Evolutionary conservation across 2,329 filamentous ascomycete species (phyloP).

Genomic region (Pseudocercospora crystallina): DNA sequence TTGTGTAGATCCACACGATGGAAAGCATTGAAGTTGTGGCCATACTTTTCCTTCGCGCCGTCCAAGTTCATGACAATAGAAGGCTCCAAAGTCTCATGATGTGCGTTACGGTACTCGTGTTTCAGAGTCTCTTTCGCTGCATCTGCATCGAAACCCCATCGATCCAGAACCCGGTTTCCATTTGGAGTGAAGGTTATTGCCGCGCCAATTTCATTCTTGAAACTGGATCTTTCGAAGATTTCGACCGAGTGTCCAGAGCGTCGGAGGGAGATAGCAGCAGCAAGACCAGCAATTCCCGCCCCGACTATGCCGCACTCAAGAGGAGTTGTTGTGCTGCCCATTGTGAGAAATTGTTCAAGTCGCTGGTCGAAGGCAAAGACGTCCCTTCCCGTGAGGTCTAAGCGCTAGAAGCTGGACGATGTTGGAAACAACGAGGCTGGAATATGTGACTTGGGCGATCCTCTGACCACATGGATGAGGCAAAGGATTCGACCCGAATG

Average conservation of each 20-base stretch:
- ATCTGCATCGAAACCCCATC: conserved; percentile 38
- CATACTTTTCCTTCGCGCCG: conserved; percentile 12
- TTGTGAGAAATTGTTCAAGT: background rate
- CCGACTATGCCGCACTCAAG: conserved; percentile 23
- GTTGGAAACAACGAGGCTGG: too few relatives aligned
- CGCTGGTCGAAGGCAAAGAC: too few relatives aligned
- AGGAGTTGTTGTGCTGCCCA: background rate
- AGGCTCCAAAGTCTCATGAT: conserved; percentile 11
- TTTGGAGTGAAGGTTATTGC: conserved; percentile 45
- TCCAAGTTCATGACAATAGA: conserved; percentile 7
- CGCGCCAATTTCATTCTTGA: conserved; percentile 45
- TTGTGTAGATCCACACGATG: conserved; percentile 26
- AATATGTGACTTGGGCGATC: too few relatives aligned
- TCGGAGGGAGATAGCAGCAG: conserved; percentile 21
- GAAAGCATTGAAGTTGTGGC: conserved; percentile 20
- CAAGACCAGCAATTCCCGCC: conserved; percentile 29
- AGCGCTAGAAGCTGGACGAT: too few relatives aligned
- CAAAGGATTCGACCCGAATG: too few relatives aligned
- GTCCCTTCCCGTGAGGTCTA: too few relatives aligned
- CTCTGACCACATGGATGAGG: too few relatives aligned
- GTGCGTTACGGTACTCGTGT: conserved; percentile 2
- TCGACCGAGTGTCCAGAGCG: conserved; percentile 19
- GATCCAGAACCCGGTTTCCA: conserved; percentile 35
- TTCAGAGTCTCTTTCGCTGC: conserved; percentile 20
- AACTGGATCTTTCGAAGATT: conserved; percentile 29